A percentile compares a stretch with the other conserved stretches of the same genome.
These are phyloP conservation scores for Arachis hypogaea DNA, from an alignment of 306 rosid genomes.

Conservation along the genomic window DNA sequence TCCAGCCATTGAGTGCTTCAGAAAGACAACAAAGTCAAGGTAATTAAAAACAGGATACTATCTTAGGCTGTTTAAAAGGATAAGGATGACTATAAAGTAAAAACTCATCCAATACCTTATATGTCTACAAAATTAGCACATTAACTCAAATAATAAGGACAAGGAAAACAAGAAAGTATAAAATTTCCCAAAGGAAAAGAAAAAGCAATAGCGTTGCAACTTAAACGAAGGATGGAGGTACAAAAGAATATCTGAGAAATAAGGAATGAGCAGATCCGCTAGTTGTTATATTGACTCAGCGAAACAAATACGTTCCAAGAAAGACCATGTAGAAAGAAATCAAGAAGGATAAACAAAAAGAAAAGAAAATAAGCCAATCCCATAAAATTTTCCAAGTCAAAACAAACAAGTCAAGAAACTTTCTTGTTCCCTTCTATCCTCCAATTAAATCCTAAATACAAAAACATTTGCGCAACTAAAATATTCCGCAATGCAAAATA, in stretches of 20 bases:
- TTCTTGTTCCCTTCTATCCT: slow-evolving; percentile 3
- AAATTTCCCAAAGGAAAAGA: neutral
- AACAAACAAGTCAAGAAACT: slow-evolving; percentile 2
- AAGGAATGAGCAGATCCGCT: slow-evolving; percentile 34
- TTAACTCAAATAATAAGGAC: slow-evolving; percentile 3
- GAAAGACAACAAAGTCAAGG: slow-evolving; percentile 40
- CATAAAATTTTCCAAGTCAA: slow-evolving; percentile 24
- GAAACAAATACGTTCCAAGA: slow-evolving; percentile 2
- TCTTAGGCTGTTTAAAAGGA: slow-evolving; percentile 41
- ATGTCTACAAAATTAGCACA: no score
- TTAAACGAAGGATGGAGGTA: slow-evolving; percentile 13
- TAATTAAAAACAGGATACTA: slow-evolving; percentile 47
- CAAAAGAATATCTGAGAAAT: slow-evolving; percentile 23
- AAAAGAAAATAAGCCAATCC: slow-evolving; percentile 6
- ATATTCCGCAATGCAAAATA: neutral
- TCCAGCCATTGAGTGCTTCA: slow-evolving; percentile 43
- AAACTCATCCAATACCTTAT: slow-evolving; percentile 24
- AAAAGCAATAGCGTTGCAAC: slow-evolving; percentile 23
- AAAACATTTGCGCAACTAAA: slow-evolving; percentile 15
- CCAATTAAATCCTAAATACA: slow-evolving; percentile 31
- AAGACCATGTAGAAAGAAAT: slow-evolving; percentile 15
- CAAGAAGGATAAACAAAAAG: neutral
- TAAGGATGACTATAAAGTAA: slow-evolving; percentile 24
- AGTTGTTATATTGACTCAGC: neutral
- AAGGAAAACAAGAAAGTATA: neutral